Conservation (phyloP, 2,329 filamentous ascomycete species). For the Chaetomiaceae sp. region DNA sequence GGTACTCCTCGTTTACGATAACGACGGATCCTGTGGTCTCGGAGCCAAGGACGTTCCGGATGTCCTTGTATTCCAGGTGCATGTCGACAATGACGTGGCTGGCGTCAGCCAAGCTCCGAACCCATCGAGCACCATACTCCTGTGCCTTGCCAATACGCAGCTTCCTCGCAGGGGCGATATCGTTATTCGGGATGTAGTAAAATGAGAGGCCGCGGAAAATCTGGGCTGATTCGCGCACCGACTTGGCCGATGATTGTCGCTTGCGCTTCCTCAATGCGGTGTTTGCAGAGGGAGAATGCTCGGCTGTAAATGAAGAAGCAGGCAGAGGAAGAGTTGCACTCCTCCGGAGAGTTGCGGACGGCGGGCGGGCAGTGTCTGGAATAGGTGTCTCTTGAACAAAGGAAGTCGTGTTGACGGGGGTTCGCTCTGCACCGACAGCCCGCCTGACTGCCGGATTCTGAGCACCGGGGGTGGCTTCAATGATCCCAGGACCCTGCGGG, state of each 20-base stretch:
- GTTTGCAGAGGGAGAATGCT: slow-evolving; percentile 23
- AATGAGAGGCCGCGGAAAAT: slow-evolving; percentile 61
- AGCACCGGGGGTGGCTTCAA: slow-evolving; percentile 24
- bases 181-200: slow-evolving; percentile 78
- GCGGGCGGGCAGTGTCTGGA: slow-evolving; percentile 24
- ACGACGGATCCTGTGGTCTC: slow-evolving; percentile 31
- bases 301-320: slow-evolving; percentile 12
- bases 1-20: slow-evolving; percentile 65
- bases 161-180: slow-evolving; percentile 62
- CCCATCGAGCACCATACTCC: slow-evolving; percentile 72
- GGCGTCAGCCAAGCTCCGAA: slow-evolving; percentile 52
- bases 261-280: slow-evolving; percentile 44
- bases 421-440: not conserved
- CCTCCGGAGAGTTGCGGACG: slow-evolving; percentile 22
- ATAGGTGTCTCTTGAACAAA: slow-evolving; percentile 33
- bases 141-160: slow-evolving; percentile 69
- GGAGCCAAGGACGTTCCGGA: slow-evolving; percentile 41
- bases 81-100: slow-evolving; percentile 81
- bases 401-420: slow-evolving; percentile 17
- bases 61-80: slow-evolving; percentile 57
- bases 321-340: slow-evolving; percentile 34
- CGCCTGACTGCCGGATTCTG: slow-evolving; percentile 6
- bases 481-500: slow-evolving; percentile 11
- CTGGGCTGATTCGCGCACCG: slow-evolving; percentile 48
- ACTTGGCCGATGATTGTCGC: slow-evolving; percentile 37